Percentiles rank a stretch among this genome's conserved stretches.
Evolutionary conservation across 768 basidiomycete species (phyloP).

Genomic region (Lentinula detonsa): DNA sequence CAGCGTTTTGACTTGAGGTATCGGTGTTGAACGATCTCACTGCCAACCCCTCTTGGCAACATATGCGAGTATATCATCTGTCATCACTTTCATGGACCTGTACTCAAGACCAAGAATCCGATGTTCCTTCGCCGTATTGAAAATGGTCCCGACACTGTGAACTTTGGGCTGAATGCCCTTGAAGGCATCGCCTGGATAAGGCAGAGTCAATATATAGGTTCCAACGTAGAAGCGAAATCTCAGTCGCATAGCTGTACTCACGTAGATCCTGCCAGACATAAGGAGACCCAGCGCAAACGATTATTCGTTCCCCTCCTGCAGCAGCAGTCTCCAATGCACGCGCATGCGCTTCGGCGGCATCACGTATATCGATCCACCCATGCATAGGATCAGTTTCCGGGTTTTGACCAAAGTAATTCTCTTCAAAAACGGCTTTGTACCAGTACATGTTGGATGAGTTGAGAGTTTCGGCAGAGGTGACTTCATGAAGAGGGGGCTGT

Average conservation of each 20-base stretch:
- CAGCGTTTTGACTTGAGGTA: background rate
- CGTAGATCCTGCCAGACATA: slow-evolving; percentile 2
- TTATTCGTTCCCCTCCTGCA: slow-evolving; percentile 41
- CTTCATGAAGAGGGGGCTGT: slow-evolving; percentile 5
- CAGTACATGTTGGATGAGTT: background rate
- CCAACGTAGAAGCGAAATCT: background rate
- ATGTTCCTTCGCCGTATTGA: background rate
- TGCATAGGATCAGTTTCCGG: background rate
- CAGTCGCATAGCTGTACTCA: background rate
- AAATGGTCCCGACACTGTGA: background rate
- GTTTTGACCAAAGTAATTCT: background rate
- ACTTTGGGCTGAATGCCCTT: background rate
- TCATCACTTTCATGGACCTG: background rate
- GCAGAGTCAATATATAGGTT: background rate
- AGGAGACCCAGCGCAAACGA: slow-evolving; percentile 23
- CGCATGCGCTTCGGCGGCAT: slow-evolving; percentile 40
- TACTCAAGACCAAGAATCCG: background rate
- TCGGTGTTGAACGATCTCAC: background rate
- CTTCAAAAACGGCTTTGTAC: background rate
- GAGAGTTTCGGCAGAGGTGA: background rate
- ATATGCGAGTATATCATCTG: background rate
- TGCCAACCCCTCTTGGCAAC: background rate
- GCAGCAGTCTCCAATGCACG: slow-evolving; percentile 33
- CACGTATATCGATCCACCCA: slow-evolving; percentile 33
- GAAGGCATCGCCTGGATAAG: background rate